These are phyloP conservation scores for Zalaria obscura DNA, from an alignment of 2,329 filamentous ascomycete species.

Conservation along the genomic window DNA sequence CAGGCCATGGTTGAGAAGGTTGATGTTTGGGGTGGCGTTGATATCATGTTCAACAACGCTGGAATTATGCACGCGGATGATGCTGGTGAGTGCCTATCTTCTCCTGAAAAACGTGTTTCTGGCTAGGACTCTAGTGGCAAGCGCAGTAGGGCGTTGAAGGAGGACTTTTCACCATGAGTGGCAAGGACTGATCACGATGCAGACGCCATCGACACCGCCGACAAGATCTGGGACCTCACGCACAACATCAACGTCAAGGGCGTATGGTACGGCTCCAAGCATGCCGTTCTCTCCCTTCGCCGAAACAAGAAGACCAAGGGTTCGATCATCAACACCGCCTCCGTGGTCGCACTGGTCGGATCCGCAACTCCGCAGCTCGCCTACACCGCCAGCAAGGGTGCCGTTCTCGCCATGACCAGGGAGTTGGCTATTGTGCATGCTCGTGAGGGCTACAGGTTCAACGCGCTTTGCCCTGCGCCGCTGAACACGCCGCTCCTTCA, in stretches of 20 bases:
- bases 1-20: conserved; percentile 58
- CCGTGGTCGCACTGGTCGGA: conserved; percentile 75
- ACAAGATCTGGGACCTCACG: conserved; percentile 88
- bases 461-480: conserved; percentile 77
- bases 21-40: conserved; percentile 75
- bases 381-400: conserved; percentile 89
- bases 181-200: not conserved
- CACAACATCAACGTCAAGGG: conserved; percentile 95
- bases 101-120: too few species aligned
- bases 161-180: not conserved
- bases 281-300: conserved; percentile 70
- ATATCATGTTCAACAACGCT: conserved; percentile 94
- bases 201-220: conserved; percentile 63
- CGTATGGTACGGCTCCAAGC: conserved; percentile 93
- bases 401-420: conserved; percentile 76
- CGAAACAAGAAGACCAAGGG: conserved; percentile 64
- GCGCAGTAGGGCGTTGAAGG: too few species aligned
- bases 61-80: conserved; percentile 83
- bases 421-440: conserved; percentile 89
- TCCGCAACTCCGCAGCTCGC: conserved; percentile 79
- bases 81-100: conserved; percentile 17
- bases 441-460: conserved; percentile 79
- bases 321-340: conserved; percentile 86
- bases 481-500: conserved; percentile 85
- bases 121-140: too few species aligned